Evolutionary conservation across 176 grass and related monocot genomes (phyloP).

Genomic region (Oryza glumipatula): DNA sequence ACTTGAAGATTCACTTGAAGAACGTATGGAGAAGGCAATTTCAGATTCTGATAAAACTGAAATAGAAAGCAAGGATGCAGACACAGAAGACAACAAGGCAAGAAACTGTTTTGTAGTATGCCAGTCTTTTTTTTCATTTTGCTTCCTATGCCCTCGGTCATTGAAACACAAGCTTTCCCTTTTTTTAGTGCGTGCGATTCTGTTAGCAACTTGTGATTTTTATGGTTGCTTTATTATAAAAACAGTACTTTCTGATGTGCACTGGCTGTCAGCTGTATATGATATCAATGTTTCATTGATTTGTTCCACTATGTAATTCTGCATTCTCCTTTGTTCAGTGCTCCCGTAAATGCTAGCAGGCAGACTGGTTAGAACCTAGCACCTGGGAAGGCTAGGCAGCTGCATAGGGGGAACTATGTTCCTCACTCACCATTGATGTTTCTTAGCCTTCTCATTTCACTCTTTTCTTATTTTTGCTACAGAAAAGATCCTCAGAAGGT

Average conservation of each 20-base stretch:
- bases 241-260: neutral
- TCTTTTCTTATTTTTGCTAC: constrained; percentile 45
- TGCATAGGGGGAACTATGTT: neutral
- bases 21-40: constrained; percentile 73
- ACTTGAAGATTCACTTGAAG: constrained; percentile 98
- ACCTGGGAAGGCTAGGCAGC: neutral
- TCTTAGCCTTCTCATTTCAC: constrained; percentile 27
- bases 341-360: neutral
- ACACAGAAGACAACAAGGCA: constrained; percentile 88
- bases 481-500: constrained; percentile 82
- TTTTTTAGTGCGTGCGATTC: neutral
- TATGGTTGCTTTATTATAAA: neutral
- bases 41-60: constrained; percentile 91
- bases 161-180: constrained; percentile 3
- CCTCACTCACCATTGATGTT: constrained; percentile 10
- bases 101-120: constrained; percentile 27
- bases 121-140: constrained; percentile 11
- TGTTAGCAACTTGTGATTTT: neutral
- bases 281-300: constrained; percentile 8
- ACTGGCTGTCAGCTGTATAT: constrained; percentile 16
- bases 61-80: constrained; percentile 85
- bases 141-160: neutral
- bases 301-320: constrained; percentile 31
- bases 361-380: neutral
- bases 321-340: neutral